Percentiles rank a stretch among this genome's conserved stretches.
These are phyloP conservation scores for Aureobasidium sp. DNA, from an alignment of 2,329 filamentous ascomycete species.

Conservation along the genomic window DNA sequence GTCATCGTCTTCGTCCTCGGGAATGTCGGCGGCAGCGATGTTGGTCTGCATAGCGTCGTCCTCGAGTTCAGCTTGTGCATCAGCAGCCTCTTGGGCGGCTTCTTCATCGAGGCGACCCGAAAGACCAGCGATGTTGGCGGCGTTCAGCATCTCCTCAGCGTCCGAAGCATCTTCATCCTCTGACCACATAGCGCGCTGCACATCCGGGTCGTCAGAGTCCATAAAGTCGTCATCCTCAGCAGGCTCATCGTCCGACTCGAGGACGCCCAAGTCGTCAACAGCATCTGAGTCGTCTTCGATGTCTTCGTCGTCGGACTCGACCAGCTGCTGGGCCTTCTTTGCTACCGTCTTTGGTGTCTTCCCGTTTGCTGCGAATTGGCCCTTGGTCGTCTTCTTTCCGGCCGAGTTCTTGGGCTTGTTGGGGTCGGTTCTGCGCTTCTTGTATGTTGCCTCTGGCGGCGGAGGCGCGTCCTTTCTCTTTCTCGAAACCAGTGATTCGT, in stretches of 20 bases:
- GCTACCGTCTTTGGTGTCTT: slow-evolving; percentile 26
- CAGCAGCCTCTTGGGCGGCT: slow-evolving; percentile 67
- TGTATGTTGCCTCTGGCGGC: slow-evolving; percentile 49
- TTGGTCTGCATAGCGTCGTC: slow-evolving; percentile 87
- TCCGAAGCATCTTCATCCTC: slow-evolving; percentile 89
- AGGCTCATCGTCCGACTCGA: slow-evolving; percentile 29
- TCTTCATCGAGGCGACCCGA: slow-evolving; percentile 76
- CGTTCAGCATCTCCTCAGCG: slow-evolving; percentile 81
- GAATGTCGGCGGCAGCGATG: slow-evolving; percentile 62
- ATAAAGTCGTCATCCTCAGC: slow-evolving; percentile 36
- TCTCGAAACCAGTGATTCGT: slow-evolving; percentile 65
- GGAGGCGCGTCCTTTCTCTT: slow-evolving; percentile 65
- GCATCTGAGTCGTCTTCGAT: slow-evolving; percentile 29
- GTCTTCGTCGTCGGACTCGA: slow-evolving; percentile 16
- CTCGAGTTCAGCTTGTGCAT: slow-evolving; percentile 76
- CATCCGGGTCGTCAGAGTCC: slow-evolving; percentile 58
- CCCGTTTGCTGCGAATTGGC: slow-evolving; percentile 18
- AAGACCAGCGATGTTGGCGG: slow-evolving; percentile 90
- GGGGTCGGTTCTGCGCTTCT: slow-evolving; percentile 54
- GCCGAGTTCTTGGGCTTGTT: slow-evolving; percentile 33
- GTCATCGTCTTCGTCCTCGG: slow-evolving; percentile 56
- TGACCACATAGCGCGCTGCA: slow-evolving; percentile 71
- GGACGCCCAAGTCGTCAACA: slow-evolving; percentile 30
- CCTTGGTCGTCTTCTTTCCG: slow-evolving; percentile 24
- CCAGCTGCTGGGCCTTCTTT: slow-evolving; percentile 23